These are phyloP conservation scores for Ceriops tagal DNA, from an alignment of 345 rosid species.

Conservation along the genomic window DNA sequence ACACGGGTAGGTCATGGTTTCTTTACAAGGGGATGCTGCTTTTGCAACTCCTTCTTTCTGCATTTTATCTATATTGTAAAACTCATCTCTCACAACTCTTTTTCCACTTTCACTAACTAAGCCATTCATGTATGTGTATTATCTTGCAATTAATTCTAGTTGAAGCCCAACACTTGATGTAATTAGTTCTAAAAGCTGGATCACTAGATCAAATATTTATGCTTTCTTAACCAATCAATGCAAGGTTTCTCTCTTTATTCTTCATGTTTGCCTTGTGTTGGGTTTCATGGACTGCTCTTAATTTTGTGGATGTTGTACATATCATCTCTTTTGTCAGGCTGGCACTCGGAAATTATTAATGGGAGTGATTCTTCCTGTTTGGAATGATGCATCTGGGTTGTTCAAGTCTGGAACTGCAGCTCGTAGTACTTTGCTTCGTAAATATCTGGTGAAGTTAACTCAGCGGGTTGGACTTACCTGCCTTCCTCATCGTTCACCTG, in stretches of 20 bases:
- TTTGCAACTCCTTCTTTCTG: neutral
- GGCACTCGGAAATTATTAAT: constrained; percentile 59
- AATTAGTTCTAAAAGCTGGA: no score
- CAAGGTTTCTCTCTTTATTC: neutral
- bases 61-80: neutral
- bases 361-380: constrained; percentile 55
- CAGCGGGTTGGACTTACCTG: constrained; percentile 83
- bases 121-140: no score
- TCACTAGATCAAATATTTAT: no score
- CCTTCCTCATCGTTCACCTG: constrained; percentile 76
- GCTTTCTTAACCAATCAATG: neutral
- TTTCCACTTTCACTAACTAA: no score
- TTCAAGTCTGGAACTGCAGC: constrained; percentile 60
- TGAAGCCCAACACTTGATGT: no score
- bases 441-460: constrained; percentile 72
- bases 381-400: constrained; percentile 58
- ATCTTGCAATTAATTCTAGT: no score
- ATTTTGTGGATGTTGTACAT: constrained; percentile 22
- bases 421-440: constrained; percentile 79
- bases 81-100: no score
- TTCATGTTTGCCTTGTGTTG: neutral
- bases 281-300: constrained; percentile 6
- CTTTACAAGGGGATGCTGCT: neutral
- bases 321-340: constrained; percentile 45
- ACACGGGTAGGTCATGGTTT: neutral